These are phyloP conservation scores for Gorgonomyces haynaldii DNA, from an alignment of 192 early-diverging fungal species.

Conservation along the genomic window DNA sequence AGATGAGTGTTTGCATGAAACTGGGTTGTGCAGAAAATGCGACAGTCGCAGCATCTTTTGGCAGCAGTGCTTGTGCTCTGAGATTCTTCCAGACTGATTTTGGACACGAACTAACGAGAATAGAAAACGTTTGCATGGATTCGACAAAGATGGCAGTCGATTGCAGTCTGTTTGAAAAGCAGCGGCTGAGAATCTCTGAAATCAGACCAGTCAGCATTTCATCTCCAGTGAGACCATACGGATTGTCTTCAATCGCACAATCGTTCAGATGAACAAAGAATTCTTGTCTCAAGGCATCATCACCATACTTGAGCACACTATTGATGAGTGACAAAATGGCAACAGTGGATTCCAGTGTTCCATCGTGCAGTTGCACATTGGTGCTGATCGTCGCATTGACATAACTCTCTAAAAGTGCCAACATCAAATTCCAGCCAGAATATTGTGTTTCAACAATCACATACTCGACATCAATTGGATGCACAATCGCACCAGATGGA, in stretches of 20 bases:
- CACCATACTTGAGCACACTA: slow-evolving; percentile 18
- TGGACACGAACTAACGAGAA: slow-evolving; percentile 15
- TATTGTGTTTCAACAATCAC: too few relatives aligned
- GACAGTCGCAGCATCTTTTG: slow-evolving; percentile 10
- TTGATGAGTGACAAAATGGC: slow-evolving; percentile 24
- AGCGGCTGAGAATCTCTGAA: slow-evolving; percentile 21
- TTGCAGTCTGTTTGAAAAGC: slow-evolving; percentile 10
- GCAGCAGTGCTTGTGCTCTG: slow-evolving; percentile 21
- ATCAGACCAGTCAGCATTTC: slow-evolving; percentile 20
- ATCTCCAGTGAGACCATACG: too few relatives aligned
- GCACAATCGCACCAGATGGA: too few relatives aligned
- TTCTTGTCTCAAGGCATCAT: slow-evolving; percentile 5
- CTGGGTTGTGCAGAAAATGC: slow-evolving; percentile 2
- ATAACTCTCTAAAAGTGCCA: too few relatives aligned
- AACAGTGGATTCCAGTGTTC: slow-evolving; percentile 10
- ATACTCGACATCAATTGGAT: too few relatives aligned
- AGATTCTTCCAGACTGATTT: slow-evolving; percentile 25
- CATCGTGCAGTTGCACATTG: not conserved
- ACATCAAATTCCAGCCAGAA: too few relatives aligned
- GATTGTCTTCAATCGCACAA: too few relatives aligned
- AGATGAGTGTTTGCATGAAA: slow-evolving; percentile 31
- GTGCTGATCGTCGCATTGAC: too few relatives aligned
- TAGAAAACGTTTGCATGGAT: slow-evolving; percentile 19
- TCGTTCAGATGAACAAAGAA: slow-evolving; percentile 18
- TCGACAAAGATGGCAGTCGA: slow-evolving; percentile 23